Evolutionary conservation across 2,329 filamentous ascomycete genomes (phyloP), one percentile per base, ranked within the genome.

Genomic region (Colletotrichum melonis): DNA sequence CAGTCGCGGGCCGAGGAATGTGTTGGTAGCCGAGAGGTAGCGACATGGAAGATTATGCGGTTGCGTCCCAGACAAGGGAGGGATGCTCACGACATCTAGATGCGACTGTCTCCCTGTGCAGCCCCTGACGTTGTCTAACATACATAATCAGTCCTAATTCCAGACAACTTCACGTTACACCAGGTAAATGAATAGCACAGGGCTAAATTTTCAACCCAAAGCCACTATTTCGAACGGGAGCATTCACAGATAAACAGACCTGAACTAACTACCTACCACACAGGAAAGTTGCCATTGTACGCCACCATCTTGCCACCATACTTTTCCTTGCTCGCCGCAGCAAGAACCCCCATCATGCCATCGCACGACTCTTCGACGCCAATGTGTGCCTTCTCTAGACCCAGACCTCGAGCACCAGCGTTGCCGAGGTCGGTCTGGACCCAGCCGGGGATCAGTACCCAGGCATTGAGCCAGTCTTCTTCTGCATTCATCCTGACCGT

Each of bases 281-380:
- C 42, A 19, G 42, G 42, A n/a, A 49, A 49, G 42, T 49, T n/a
- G 16, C 42, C 42, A 49, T 49, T 49, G 22, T 49, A 49, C 19
- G 42, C 42, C 42, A 79, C 75, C 14, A 78, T 22, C 72, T 76
- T 78, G 4, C 78, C 78, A 2, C 78, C 77, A 42, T 76, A 57
- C 67, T 74, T 72, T 67, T 76, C 75, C 74, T 76, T 78, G 38
- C 74, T 72, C 1, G 69, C 55, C 26, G 28, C 59, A 12, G 24
- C 69, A 8, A 68, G n/a, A 7, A 72, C 56, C 35, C 57, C 30
- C 38, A 68, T 68, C 63, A 72, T 72, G 7, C 69, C 69, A 28
- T 68, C 64, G 49, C 63, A 72, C 24, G 63, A 67, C 28, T 68
- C 64, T 32, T 72, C 57, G 8, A 72, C 26, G 8, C 56, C 22